Conservation (phyloP, 208 protist genomes). For the Leishmania tropica region DNA sequence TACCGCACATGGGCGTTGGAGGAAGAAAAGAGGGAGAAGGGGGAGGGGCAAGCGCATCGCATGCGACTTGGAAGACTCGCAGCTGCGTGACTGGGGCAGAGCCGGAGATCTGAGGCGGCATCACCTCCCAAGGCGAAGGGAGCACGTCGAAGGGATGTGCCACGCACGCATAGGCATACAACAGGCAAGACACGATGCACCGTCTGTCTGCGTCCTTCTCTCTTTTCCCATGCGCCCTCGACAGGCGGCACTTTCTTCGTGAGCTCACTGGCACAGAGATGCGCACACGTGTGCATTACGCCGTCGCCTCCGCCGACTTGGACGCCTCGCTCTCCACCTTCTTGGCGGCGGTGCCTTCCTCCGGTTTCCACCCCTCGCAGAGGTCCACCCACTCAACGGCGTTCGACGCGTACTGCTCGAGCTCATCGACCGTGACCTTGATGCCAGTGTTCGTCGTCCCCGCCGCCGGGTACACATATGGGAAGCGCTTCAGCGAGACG, state of each 20-base stretch:
- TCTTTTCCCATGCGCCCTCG: too few relatives aligned
- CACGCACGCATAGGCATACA: neutral
- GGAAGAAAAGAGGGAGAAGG: too few relatives aligned
- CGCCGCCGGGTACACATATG: conserved; percentile 49
- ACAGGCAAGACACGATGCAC: neutral
- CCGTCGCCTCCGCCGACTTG: conserved; percentile 9
- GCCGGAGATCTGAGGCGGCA: neutral
- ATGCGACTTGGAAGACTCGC: too few relatives aligned
- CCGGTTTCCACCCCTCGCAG: conserved; percentile 45
- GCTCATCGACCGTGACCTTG: conserved; percentile 45
- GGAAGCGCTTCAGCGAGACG: conserved; percentile 65
- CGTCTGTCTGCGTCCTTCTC: too few relatives aligned
- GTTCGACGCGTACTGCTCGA: conserved; percentile 56
- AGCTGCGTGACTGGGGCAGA: neutral
- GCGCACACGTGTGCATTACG: neutral
- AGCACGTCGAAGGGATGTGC: too few relatives aligned
- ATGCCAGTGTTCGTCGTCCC: conserved; percentile 53
- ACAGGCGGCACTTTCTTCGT: too few relatives aligned
- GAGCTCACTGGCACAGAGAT: too few relatives aligned
- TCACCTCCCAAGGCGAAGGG: neutral
- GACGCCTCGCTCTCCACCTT: conserved; percentile 11
- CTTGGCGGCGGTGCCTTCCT: conserved; percentile 2
- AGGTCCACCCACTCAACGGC: conserved; percentile 80
- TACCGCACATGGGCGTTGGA: too few relatives aligned
- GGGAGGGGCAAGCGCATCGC: too few relatives aligned